phyloP scores from a whole-genome alignment of 2,329 filamentous ascomycete genomes.

The Colletotrichum karsti region DNA sequence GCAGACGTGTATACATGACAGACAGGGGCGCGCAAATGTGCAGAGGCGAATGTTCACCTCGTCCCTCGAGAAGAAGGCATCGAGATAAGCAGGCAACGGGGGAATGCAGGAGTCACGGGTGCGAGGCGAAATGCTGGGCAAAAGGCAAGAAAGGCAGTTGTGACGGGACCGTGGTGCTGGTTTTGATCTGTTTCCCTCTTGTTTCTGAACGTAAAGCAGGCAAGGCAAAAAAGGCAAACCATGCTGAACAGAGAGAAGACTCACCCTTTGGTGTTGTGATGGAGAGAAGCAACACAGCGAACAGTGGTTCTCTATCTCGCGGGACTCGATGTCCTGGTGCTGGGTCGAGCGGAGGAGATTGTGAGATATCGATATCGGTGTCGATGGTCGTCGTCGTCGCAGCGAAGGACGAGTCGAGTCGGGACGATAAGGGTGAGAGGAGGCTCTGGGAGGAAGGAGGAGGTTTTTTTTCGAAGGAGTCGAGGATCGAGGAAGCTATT shows the following conservation, averaged over 20 bases:
- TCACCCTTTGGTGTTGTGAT: conserved; percentile 5
- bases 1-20: neutral
- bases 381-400: no score
- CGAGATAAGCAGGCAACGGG: conserved; percentile 2
- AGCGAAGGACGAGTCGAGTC: conserved; percentile 2
- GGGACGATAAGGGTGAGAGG: neutral
- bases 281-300: conserved; percentile 5
- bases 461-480: neutral
- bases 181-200: conserved; percentile 3
- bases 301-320: conserved; percentile 17
- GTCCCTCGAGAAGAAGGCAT: neutral
- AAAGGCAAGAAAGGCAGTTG: conserved; percentile 11
- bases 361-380: neutral
- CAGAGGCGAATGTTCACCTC: conserved; percentile 2
- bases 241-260: conserved; percentile 16
- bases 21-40: neutral
- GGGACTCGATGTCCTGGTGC: neutral
- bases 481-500: conserved; percentile 29
- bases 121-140: conserved; percentile 15
- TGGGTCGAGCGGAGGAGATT: neutral
- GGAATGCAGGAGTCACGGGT: conserved; percentile 14
- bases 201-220: conserved; percentile 1
- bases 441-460: neutral
- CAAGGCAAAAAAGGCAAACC: neutral
- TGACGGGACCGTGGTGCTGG: neutral